phyloP scores from a whole-genome alignment of 2,329 filamentous ascomycete genomes.

The Paecilomyces niveus region DNA sequence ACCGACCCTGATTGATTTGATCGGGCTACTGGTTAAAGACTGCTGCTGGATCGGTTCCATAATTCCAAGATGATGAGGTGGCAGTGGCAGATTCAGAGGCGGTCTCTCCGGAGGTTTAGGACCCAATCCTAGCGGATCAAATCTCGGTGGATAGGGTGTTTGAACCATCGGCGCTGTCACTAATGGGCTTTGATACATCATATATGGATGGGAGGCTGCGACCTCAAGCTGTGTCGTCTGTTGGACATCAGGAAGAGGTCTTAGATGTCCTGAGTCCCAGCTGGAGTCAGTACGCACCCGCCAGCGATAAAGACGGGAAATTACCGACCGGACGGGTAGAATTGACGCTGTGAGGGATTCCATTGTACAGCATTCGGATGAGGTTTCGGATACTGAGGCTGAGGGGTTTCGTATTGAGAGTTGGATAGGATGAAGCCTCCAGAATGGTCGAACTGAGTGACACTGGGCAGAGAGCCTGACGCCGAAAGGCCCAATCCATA shows the following conservation, averaged over 20 bases:
- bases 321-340: background rate
- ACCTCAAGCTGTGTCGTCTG: background rate
- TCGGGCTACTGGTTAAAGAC: background rate
- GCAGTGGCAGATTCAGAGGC: background rate
- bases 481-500: background rate
- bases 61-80: background rate
- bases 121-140: background rate
- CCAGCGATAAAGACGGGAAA: background rate
- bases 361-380: background rate
- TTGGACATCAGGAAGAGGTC: background rate
- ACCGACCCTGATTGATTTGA: background rate
- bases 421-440: background rate
- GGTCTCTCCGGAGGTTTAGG: background rate
- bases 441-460: background rate
- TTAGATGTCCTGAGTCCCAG: background rate
- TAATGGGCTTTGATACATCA: background rate
- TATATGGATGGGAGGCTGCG: background rate
- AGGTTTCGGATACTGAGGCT: background rate
- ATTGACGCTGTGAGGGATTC: background rate
- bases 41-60: background rate
- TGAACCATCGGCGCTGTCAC: background rate
- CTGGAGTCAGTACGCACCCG: background rate
- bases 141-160: background rate
- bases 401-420: background rate
- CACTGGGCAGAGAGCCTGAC: background rate